phyloP scores from a whole-genome alignment of 2,329 filamentous ascomycete genomes.

The Sporothrix variecibatus region DNA sequence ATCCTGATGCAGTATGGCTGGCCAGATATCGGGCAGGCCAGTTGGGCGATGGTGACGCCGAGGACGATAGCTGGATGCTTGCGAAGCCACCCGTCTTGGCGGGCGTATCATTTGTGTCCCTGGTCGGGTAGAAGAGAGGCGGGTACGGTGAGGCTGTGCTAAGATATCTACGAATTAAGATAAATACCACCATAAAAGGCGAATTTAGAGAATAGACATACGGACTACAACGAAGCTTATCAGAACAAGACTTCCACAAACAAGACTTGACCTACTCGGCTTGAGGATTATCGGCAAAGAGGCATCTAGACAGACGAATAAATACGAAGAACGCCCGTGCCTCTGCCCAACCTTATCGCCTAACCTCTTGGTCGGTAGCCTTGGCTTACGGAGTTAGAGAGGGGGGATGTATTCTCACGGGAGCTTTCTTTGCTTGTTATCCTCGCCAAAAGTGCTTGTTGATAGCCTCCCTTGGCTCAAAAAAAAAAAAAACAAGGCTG shows the following conservation, averaged over 20 bases:
- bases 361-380: not conserved
- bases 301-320: not conserved
- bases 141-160: not conserved
- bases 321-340: not conserved
- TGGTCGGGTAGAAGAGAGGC: not conserved
- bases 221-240: not conserved
- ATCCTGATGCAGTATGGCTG: conserved; percentile 78
- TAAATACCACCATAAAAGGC: not conserved
- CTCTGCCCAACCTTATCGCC: not conserved
- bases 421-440: not conserved
- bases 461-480: not conserved
- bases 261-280: too few relatives aligned
- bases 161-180: not conserved
- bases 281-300: not conserved
- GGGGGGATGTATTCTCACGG: not conserved
- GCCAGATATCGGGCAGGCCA: conserved; percentile 44
- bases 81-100: conserved; percentile 29
- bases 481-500: not conserved
- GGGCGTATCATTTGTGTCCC: conserved; percentile 27
- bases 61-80: not conserved
- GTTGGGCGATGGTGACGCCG: conserved; percentile 36
- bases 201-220: not conserved
- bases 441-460: not conserved
- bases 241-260: not conserved
- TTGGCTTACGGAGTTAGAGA: not conserved